phyloP scores from a whole-genome alignment of 148 eudicot species.

The Gaultheria prostrata region DNA sequence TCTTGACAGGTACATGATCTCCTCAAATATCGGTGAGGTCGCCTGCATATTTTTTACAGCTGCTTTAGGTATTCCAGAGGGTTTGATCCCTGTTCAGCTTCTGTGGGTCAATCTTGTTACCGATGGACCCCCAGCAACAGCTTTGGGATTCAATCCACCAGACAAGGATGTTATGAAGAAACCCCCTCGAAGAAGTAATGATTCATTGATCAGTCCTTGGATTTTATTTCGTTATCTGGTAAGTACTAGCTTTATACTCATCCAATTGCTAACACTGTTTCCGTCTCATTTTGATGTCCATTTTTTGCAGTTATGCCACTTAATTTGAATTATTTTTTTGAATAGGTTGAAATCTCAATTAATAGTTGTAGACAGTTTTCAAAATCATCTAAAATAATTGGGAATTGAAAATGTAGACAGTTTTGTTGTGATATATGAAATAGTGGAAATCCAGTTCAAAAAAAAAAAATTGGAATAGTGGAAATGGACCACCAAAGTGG shows the following conservation, averaged over 20 bases:
- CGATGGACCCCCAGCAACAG: slow-evolving; percentile 95
- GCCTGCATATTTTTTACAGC: slow-evolving; percentile 80
- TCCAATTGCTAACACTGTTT: slow-evolving; percentile 77
- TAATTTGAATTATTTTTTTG: background rate
- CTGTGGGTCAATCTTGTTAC: slow-evolving; percentile 90
- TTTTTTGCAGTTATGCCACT: slow-evolving; percentile 57
- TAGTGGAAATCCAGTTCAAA: too few relatives aligned
- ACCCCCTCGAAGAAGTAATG: slow-evolving; percentile 74
- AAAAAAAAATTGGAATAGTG: too few relatives aligned
- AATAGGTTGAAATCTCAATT: background rate
- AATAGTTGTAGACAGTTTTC: background rate
- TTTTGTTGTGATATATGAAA: slow-evolving; percentile 77
- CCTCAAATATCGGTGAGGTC: slow-evolving; percentile 87
- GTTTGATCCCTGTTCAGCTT: slow-evolving; percentile 86
- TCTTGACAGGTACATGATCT: slow-evolving; percentile 70
- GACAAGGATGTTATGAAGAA: slow-evolving; percentile 87
- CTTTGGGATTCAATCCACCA: slow-evolving; percentile 91
- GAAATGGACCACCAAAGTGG: background rate
- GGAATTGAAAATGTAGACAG: slow-evolving; percentile 16
- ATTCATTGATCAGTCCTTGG: slow-evolving; percentile 75
- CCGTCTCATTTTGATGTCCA: slow-evolving; percentile 37
- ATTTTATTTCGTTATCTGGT: slow-evolving; percentile 82
- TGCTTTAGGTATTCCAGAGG: slow-evolving; percentile 84
- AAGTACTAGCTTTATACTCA: slow-evolving; percentile 68
- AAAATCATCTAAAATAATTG: background rate